These are phyloP conservation scores for Pachyrhizus erosus DNA, from an alignment of 306 rosid genomes.

Conservation along the genomic window DNA sequence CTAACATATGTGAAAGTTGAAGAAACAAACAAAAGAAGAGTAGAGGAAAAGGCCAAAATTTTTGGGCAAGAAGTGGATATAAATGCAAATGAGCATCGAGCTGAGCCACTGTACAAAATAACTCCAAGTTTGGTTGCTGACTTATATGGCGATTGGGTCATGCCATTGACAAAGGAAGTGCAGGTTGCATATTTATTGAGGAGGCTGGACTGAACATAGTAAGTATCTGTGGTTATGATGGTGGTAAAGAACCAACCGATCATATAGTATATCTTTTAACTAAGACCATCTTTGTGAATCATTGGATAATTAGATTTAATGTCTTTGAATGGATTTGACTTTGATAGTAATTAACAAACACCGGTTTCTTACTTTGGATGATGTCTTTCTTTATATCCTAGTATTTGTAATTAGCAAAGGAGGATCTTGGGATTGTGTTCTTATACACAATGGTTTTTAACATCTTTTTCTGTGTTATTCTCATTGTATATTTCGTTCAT, in stretches of 20 bases:
- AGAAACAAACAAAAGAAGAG: constrained; percentile 56
- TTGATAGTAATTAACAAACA: neutral
- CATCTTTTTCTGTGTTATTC: no score
- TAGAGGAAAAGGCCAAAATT: constrained; percentile 66
- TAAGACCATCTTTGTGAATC: neutral
- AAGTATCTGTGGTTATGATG: neutral
- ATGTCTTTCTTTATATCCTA: no score
- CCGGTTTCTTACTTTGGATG: no score
- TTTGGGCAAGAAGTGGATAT: constrained; percentile 67
- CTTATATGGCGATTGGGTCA: constrained; percentile 78
- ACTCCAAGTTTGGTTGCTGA: constrained; percentile 68
- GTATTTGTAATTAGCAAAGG: no score
- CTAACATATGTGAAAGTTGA: constrained; percentile 68
- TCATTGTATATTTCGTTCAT: no score
- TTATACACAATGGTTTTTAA: no score
- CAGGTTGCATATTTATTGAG: constrained; percentile 76
- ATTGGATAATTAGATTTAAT: neutral
- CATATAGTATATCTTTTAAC: neutral
- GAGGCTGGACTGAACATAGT: constrained; percentile 63
- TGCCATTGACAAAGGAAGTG: constrained; percentile 89
- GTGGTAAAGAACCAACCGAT: neutral
- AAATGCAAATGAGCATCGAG: constrained; percentile 41
- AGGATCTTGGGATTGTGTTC: no score
- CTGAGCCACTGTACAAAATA: constrained; percentile 64
- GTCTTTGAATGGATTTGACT: neutral